Base-by-base conservation (phyloP, 306 rosid genomes). In the Castanea crenata region DNA sequence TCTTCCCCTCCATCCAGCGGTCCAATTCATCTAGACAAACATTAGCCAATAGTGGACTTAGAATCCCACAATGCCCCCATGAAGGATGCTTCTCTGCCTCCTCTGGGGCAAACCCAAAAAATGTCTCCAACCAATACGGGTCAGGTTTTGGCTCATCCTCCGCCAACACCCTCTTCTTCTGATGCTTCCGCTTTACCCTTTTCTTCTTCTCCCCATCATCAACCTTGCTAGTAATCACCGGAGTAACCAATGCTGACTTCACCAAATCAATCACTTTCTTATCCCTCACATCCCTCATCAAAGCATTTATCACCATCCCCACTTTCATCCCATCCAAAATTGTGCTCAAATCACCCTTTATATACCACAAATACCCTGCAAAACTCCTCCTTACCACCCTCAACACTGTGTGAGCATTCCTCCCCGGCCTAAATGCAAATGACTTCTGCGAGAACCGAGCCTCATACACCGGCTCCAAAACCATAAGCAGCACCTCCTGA, bases 131-230 rank as follows among this genome's bases (percentile, higher is more conserved):
- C 99, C 99, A 92, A 87, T 94, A 94, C 6, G 99, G 99, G 80
- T 94, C 97, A 1, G 99, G 99, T 87, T 94, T 94, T 3, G 97
- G 99, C 82, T 94, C 97, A 63, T 92, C 99, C 85, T 94, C 99
- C 0, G 92, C 97, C 77, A 94, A 78, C 20, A 94, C 97, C 82
- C 92, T 87, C 87, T 94, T 94, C 89, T 94, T 94, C 86, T 92
- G 99, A 73, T 94, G 92, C 91, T 94, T 94, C 85, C 97, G 88
- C 70, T 87, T 90, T 77, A 14, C 85, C 84, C 76, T 93, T 69
- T 93, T 93, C 82, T 89, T 83, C 87, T 84, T 87, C 87, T 76
- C 87, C 69, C 86, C 92, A 25, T 88, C 93, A 2, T 85, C 93
- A 63, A 86, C 83, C 51, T 35, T 81, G 71, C 78, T 90, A 0